Conservation (phyloP, 495 filamentous ascomycete genomes). For the Penicillium riverlandense region DNA sequence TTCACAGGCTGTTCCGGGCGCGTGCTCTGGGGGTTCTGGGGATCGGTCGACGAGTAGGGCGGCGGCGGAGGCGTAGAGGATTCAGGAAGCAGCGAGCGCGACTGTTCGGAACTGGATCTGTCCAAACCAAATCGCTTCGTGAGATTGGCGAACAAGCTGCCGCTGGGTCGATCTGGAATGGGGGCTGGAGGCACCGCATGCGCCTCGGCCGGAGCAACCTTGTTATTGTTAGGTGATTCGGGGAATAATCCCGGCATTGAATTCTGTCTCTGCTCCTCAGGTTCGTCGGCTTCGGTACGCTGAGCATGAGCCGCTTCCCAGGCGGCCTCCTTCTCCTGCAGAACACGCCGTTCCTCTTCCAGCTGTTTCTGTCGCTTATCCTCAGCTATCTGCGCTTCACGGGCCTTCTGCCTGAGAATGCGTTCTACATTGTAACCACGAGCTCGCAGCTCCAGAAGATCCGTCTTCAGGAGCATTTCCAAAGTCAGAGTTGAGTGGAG, state of each 20-base stretch:
- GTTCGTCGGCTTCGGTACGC: slow-evolving; percentile 21
- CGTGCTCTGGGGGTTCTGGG: slow-evolving; percentile 25
- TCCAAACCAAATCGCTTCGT: slow-evolving; percentile 61
- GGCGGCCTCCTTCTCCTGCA: slow-evolving; percentile 57
- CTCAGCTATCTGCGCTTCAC: slow-evolving; percentile 78
- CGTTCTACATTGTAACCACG: slow-evolving; percentile 94
- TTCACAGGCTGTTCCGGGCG: slow-evolving; percentile 30
- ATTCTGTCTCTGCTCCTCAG: slow-evolving; percentile 23
- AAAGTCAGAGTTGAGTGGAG: slow-evolving; percentile 79
- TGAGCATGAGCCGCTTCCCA: slow-evolving; percentile 33
- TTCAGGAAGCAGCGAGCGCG: slow-evolving; percentile 16
- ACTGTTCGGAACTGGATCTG: slow-evolving; percentile 18
- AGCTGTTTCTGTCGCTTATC: slow-evolving; percentile 68
- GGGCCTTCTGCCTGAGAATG: slow-evolving; percentile 76
- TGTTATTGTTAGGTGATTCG: slow-evolving; percentile 49
- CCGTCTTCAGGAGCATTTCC: slow-evolving; percentile 79
- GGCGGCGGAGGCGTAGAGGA: slow-evolving; percentile 27
- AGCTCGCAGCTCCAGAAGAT: slow-evolving; percentile 64
- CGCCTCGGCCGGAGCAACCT: slow-evolving; percentile 11
- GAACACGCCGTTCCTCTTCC: slow-evolving; percentile 61
- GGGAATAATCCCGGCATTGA: slow-evolving; percentile 65
- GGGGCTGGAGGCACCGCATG: slow-evolving; percentile 14
- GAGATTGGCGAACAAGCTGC: slow-evolving; percentile 58
- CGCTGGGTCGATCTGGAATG: slow-evolving; percentile 29
- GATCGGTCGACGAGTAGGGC: slow-evolving; percentile 35